Evolutionary conservation across 495 filamentous ascomycete genomes (phyloP).

Genomic region (Aspergillus carlsbadensis): DNA sequence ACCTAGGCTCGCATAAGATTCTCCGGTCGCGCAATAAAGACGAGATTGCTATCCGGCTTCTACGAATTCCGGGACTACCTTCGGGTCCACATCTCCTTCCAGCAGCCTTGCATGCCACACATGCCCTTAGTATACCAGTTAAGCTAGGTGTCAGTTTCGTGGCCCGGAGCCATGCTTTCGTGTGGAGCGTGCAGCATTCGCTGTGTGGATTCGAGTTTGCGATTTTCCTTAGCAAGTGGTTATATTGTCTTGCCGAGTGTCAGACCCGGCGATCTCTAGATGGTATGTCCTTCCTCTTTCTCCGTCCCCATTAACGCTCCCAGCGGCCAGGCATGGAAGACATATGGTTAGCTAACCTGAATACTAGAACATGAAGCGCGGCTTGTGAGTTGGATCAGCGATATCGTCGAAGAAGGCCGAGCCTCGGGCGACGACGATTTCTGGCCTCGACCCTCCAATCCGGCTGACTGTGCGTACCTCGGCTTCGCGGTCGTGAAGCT

Average conservation of each 20-base stretch:
- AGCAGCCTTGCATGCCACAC: conserved; percentile 36
- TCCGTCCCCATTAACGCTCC: too few relatives aligned
- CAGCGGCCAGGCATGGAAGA: not conserved
- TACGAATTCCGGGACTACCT: conserved; percentile 4
- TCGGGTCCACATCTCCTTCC: conserved; percentile 25
- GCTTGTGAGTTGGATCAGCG: conserved; percentile 18
- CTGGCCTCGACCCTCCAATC: not conserved
- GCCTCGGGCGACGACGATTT: conserved; percentile 19
- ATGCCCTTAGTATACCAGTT: conserved; percentile 41
- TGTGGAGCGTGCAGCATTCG: conserved; percentile 41
- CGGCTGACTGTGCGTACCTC: conserved; percentile 14
- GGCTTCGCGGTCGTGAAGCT: conserved; percentile 17
- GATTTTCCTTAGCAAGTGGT: conserved; percentile 38
- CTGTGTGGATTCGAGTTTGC: conserved; percentile 37
- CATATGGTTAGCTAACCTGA: not conserved
- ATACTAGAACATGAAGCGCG: conserved; percentile 22
- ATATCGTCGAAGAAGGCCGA: conserved; percentile 25
- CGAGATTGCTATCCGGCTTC: conserved; percentile 16
- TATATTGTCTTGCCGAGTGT: conserved; percentile 16
- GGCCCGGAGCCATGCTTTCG: conserved; percentile 31
- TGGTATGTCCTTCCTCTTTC: too few relatives aligned
- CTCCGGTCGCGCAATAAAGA: conserved; percentile 31
- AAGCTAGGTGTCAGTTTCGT: conserved; percentile 37
- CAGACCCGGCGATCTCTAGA: conserved; percentile 9
- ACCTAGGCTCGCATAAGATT: conserved; percentile 24